A percentile compares a stretch with the other conserved stretches of the same genome.
phyloP scores from a whole-genome alignment of 1,139 yeast genomes.

The Candida pseudoviswanathii region DNA sequence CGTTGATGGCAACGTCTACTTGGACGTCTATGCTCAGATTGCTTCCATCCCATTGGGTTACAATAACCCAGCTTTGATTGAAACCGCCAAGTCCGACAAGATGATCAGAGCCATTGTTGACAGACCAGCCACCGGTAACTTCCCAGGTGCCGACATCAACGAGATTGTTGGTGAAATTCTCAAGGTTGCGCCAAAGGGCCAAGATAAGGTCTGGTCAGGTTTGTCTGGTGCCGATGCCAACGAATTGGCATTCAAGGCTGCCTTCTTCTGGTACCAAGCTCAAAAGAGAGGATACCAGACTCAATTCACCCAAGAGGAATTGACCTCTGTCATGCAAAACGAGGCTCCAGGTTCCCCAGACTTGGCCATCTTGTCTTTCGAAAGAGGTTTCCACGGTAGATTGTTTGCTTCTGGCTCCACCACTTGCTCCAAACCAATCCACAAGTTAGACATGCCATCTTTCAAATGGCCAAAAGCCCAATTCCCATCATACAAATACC shows the following conservation, averaged over 20 bases:
- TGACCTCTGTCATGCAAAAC: slow-evolving; percentile 63
- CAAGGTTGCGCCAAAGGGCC: slow-evolving; percentile 72
- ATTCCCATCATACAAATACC: slow-evolving; percentile 75
- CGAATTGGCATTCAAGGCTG: slow-evolving; percentile 84
- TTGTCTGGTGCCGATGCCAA: slow-evolving; percentile 84
- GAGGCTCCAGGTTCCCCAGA: slow-evolving; percentile 76
- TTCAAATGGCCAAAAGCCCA: slow-evolving; percentile 89
- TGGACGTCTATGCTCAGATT: slow-evolving; percentile 77
- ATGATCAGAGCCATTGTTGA: slow-evolving; percentile 70
- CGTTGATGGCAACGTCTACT: slow-evolving; percentile 65
- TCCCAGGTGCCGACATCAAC: slow-evolving; percentile 66
- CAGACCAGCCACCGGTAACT: slow-evolving; percentile 79
- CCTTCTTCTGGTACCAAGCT: slow-evolving; percentile 73
- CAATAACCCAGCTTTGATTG: slow-evolving; percentile 70
- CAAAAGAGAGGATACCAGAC: slow-evolving; percentile 55
- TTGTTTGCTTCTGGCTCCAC: slow-evolving; percentile 77
- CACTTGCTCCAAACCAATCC: slow-evolving; percentile 81
- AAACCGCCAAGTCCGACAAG: slow-evolving; percentile 62
- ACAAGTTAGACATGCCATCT: slow-evolving; percentile 81
- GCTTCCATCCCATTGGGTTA: slow-evolving; percentile 80
- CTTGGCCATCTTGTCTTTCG: slow-evolving; percentile 70
- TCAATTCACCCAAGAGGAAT: slow-evolving; percentile 62
- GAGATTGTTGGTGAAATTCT: slow-evolving; percentile 58
- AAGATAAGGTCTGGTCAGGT: slow-evolving; percentile 70
- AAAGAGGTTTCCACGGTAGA: slow-evolving; percentile 81